Evolutionary conservation across 257 asterid species (phyloP).

Genomic region (Osmanthus fragrans): DNA sequence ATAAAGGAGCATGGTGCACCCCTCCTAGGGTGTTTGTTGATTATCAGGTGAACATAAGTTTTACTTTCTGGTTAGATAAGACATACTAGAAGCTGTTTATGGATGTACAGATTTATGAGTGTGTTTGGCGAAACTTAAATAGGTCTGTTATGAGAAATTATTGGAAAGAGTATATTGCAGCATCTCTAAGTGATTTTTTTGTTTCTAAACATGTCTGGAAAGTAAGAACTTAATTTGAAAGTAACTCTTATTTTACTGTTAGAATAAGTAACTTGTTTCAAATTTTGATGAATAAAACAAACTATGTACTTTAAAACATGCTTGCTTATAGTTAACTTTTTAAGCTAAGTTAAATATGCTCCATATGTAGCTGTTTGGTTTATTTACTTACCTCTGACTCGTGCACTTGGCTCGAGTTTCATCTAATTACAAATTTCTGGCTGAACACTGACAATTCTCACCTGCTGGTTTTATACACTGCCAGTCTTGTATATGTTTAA

Average conservation of each 20-base stretch:
- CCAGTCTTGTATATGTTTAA: neutral
- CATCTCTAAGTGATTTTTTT: neutral
- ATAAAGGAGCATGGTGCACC: constrained; percentile 99
- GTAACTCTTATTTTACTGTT: too few species aligned
- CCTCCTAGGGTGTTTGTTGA: constrained; percentile 98
- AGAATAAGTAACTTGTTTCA: too few species aligned
- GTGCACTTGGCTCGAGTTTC: neutral
- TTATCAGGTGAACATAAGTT: constrained; percentile 65
- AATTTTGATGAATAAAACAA: too few species aligned
- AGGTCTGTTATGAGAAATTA: too few species aligned
- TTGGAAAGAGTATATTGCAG: too few species aligned
- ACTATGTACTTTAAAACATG: neutral
- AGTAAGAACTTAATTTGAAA: neutral
- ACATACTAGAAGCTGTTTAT: neutral
- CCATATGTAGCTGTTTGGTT: neutral
- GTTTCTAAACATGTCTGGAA: neutral
- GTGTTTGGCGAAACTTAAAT: neutral
- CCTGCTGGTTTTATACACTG: neutral
- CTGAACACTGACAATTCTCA: neutral
- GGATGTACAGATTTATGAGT: neutral
- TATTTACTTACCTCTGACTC: neutral
- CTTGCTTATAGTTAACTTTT: neutral
- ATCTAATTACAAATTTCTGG: neutral
- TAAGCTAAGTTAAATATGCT: neutral
- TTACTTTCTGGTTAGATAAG: neutral